Evolutionary conservation across 139 green algal species (phyloP).

Genomic region (Chlamydomonas sp.): DNA sequence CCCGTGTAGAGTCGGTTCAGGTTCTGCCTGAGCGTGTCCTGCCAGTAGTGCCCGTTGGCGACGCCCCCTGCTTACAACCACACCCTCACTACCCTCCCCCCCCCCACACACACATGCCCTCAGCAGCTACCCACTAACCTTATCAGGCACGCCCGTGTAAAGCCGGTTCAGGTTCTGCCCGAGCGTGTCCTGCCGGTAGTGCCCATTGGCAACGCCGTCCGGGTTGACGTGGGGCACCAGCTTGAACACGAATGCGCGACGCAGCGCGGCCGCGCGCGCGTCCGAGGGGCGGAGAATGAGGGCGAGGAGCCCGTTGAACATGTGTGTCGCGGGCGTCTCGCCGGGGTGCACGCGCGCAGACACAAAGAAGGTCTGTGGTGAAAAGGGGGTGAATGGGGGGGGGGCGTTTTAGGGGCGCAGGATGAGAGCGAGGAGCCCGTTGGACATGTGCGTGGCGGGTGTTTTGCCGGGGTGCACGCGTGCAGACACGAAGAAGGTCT

Average conservation of each 20-base stretch:
- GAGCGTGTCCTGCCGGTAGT: constrained; percentile 50
- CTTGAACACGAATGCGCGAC: constrained; percentile 54
- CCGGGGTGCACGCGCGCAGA: constrained; percentile 59
- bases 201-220: constrained; percentile 47
- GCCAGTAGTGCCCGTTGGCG: no score
- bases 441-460: no score
- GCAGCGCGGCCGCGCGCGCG: constrained; percentile 35
- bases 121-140: constrained; percentile 13
- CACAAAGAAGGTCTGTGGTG: constrained; percentile 41
- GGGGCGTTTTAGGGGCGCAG: no score
- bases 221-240: constrained; percentile 58
- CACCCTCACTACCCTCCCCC: no score
- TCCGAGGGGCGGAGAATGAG: constrained; percentile 49
- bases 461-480: no score
- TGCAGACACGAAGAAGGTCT: no score
- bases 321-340: constrained; percentile 53
- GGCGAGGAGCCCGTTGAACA: constrained; percentile 53
- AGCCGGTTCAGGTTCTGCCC: constrained; percentile 59
- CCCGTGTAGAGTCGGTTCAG: no score
- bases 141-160: constrained; percentile 34
- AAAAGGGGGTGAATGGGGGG: no score
- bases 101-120: no score
- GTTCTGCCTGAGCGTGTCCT: no score
- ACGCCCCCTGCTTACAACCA: no score
- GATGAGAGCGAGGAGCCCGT: no score